These are phyloP conservation scores for Boletus pseudopeckii DNA, from an alignment of 768 basidiomycete genomes.

Conservation along the genomic window DNA sequence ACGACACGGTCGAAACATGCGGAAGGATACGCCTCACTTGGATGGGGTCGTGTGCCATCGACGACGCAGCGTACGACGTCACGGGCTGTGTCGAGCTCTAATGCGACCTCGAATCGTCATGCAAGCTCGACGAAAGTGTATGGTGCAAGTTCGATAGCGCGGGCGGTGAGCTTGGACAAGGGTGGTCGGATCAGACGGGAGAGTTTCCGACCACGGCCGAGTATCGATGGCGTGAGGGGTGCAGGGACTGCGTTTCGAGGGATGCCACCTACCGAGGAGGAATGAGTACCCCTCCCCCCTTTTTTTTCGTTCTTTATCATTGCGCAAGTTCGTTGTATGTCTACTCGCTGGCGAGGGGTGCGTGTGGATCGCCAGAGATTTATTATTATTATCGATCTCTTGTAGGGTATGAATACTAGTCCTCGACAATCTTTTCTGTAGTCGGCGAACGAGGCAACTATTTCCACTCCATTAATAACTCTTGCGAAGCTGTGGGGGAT, in stretches of 20 bases:
- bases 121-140: slow-evolving; percentile 13
- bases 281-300: slow-evolving; percentile 7
- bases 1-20: slow-evolving; percentile 27
- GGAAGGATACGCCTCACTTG: slow-evolving; percentile 27
- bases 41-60: slow-evolving; percentile 36
- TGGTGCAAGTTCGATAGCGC: slow-evolving; percentile 12
- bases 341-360: slow-evolving; percentile 23
- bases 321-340: background rate
- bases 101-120: slow-evolving; percentile 9
- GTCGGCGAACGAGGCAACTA: background rate
- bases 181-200: slow-evolving; percentile 58
- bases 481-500: too few species aligned
- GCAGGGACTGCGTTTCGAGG: slow-evolving; percentile 14
- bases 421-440: background rate
- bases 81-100: slow-evolving; percentile 14
- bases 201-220: slow-evolving; percentile 82
- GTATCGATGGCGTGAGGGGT: slow-evolving; percentile 46
- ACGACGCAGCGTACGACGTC: slow-evolving; percentile 30
- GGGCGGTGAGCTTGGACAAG: slow-evolving; percentile 35
- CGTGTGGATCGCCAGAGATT: background rate
- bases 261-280: slow-evolving; percentile 28
- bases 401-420: slow-evolving; percentile 12
- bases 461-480: too few species aligned
- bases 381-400: slow-evolving; percentile 24
- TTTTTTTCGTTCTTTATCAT: background rate